These are phyloP conservation scores for Ceratocystis diversiconidia DNA, from an alignment of 2,329 filamentous ascomycete species.

Conservation along the genomic window DNA sequence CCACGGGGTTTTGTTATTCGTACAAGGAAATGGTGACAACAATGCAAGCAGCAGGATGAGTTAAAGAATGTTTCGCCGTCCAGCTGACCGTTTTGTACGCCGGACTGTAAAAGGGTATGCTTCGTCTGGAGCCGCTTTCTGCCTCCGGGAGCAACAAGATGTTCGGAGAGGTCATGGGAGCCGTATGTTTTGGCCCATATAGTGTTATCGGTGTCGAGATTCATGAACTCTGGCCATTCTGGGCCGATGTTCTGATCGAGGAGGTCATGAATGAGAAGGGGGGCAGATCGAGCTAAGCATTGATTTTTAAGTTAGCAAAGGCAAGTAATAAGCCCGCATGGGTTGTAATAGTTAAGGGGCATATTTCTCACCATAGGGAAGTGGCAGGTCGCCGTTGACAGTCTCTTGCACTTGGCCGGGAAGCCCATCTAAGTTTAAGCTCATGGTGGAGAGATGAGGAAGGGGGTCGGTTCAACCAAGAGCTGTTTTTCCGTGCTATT, in stretches of 20 bases:
- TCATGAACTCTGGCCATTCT: conserved; percentile 19
- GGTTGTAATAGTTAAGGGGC: not conserved
- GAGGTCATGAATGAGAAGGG: conserved; percentile 19
- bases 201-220: conserved; percentile 9
- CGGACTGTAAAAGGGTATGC: conserved; percentile 16
- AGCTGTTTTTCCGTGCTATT: not conserved
- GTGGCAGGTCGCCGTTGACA: conserved; percentile 13
- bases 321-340: not conserved
- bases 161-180: not conserved
- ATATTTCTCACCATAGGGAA: conserved; percentile 17
- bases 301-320: not conserved
- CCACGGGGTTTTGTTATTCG: conserved; percentile 9
- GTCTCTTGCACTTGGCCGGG: conserved; percentile 13
- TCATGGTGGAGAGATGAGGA: conserved; percentile 6
- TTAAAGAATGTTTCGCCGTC: conserved; percentile 6
- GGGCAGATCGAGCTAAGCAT: conserved; percentile 17
- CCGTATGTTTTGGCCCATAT: conserved; percentile 13
- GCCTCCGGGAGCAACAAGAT: conserved; percentile 13
- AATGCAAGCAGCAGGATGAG: conserved; percentile 17
- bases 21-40: conserved; percentile 17
- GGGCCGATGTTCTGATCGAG: conserved; percentile 18
- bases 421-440: conserved; percentile 11
- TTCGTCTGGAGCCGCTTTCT: conserved; percentile 15
- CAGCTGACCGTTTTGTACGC: conserved; percentile 13
- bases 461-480: not conserved